Conservation (phyloP, 129 eudicot genomes). For the Sambucus nigra region DNA sequence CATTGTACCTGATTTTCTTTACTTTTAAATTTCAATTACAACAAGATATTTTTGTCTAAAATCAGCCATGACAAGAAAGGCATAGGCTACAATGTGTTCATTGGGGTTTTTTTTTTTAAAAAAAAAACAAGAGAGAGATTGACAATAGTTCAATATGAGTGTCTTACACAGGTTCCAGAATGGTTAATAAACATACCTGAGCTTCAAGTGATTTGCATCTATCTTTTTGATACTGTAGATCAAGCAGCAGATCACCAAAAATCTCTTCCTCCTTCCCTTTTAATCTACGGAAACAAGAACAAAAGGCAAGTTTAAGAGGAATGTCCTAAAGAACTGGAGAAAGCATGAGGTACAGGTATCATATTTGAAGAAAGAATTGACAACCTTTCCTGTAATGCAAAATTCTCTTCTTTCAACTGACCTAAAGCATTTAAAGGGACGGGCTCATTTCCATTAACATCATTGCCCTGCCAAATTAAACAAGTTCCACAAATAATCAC, state of each 20-base stretch:
- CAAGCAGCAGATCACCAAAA: slow-evolving; percentile 37
- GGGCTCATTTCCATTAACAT: slow-evolving; percentile 14
- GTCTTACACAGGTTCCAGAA: not conserved
- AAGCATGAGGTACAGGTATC: slow-evolving; percentile 6
- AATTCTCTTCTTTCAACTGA: slow-evolving; percentile 55
- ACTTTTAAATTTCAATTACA: no score
- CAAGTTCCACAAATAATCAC: not conserved
- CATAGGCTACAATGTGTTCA: no score
- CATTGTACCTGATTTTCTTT: no score
- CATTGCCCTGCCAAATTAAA: slow-evolving; percentile 30
- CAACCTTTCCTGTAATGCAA: slow-evolving; percentile 50
- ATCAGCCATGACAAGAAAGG: not conserved
- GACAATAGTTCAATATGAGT: no score
- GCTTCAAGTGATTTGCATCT: slow-evolving; percentile 51
- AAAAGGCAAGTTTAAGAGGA: not conserved
- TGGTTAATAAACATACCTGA: slow-evolving; percentile 34
- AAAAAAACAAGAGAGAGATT: no score
- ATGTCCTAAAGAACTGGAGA: not conserved
- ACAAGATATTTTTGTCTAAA: no score
- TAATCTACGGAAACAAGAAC: slow-evolving; percentile 28
- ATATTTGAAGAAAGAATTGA: not conserved
- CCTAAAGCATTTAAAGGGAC: slow-evolving; percentile 25
- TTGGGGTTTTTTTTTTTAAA: no score
- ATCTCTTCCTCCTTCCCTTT: slow-evolving; percentile 39
- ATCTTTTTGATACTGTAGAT: slow-evolving; percentile 40